Base-by-base conservation (phyloP, 2,329 filamentous ascomycete genomes). In the Myriangium duriaei region DNA sequence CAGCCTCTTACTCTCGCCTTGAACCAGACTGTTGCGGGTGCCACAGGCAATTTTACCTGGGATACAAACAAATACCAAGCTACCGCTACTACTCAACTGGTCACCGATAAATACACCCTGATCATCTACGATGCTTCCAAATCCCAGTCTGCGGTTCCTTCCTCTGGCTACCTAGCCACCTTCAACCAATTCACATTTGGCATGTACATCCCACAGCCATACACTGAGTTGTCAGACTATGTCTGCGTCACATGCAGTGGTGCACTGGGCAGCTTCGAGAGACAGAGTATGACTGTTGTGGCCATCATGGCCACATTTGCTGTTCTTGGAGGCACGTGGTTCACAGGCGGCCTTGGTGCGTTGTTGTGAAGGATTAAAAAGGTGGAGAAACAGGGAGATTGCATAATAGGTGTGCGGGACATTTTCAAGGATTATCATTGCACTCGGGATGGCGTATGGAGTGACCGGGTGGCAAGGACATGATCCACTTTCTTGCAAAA, bases 41-140 rank as follows among this genome's bases (percentile, higher is more conserved):
- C 64, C 42, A 76, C 72, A 0, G 65, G 66, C 14, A 59, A 55
- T 10, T 58, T 77, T 1, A 57, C 67, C 4, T 81, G 76, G 76
- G 72, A 81, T 47, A 80, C 76, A 0, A 60, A 60, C 29, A 56
- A 61, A 6, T 73, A 71, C 51, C 61, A 71, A 42, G 49, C 58
- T 6, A 64, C 63, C 7, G 63, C 60, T 5, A 26, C 21, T n/a
- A 65, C 66, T 5, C 68, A 69, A 5, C 60, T 79, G 37, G 55
- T 76, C 24, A 64, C 60, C 6, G 74, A 74, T 32, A 74, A 67
- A 31, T 81, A 80, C 54, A 79, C 74, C 1, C 61, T 81, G 30
- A 60, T 75, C 39, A 67, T 81, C 40, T 72, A 76, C 49, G 76
- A 81, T 54, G 63, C 69, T 5, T 60, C 62, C 17, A 65, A 64